These are phyloP conservation scores for Colletotrichum tamarilloi DNA, from an alignment of 2,329 filamentous ascomycete species.

Conservation along the genomic window DNA sequence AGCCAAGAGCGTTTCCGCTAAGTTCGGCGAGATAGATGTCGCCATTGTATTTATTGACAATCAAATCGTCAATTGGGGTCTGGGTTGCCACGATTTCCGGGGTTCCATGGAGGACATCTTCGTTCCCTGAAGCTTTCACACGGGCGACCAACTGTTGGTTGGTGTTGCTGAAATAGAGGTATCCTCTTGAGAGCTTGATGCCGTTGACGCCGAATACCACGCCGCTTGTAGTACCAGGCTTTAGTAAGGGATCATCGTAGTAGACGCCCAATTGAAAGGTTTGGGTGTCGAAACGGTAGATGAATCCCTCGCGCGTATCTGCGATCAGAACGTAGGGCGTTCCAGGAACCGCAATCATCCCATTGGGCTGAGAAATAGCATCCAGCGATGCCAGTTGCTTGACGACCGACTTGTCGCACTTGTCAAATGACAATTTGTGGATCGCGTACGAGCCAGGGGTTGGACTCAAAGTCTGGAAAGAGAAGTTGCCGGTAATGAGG, in stretches of 20 bases:
- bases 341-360: neutral
- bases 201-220: conserved; percentile 38
- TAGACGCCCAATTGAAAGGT: neutral
- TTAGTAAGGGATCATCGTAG: neutral
- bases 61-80: neutral
- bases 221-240: neutral
- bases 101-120: neutral
- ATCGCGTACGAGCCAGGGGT: neutral
- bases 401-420: neutral
- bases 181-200: conserved; percentile 30
- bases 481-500: neutral
- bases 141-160: neutral
- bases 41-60: neutral
- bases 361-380: neutral
- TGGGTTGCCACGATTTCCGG: neutral
- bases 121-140: neutral
- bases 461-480: neutral
- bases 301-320: neutral
- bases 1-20: neutral
- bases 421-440: neutral
- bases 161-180: conserved; percentile 40
- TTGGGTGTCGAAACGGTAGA: neutral
- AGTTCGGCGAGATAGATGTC: neutral
- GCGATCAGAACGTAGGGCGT: neutral
- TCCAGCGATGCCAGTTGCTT: neutral